These are phyloP conservation scores for Rhodotorula taiwanensis DNA, from an alignment of 768 basidiomycete genomes.

Conservation along the genomic window DNA sequence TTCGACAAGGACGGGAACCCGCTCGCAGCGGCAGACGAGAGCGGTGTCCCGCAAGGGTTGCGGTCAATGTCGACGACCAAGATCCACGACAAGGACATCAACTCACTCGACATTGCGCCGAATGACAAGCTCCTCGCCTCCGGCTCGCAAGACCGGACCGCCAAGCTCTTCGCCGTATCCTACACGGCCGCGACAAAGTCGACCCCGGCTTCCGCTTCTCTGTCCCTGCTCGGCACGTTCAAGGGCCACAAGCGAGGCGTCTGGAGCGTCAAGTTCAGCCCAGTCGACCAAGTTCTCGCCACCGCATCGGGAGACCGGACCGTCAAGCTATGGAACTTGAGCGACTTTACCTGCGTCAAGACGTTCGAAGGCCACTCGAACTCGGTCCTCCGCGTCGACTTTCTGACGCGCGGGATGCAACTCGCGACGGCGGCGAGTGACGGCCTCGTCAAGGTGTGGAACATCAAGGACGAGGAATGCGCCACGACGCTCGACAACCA, in stretches of 20 bases:
- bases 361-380: constrained; percentile 99
- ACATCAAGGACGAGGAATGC: constrained; percentile 79
- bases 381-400: constrained; percentile 88
- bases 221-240: constrained; percentile 74
- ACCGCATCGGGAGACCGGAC: constrained; percentile 95
- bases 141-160: constrained; percentile 91
- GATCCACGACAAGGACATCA: constrained; percentile 98
- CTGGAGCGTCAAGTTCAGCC: constrained; percentile 86
- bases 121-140: constrained; percentile 82
- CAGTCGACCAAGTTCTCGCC: constrained; percentile 72
- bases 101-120: constrained; percentile 84
- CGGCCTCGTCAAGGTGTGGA: constrained; percentile 94
- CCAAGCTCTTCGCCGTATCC: constrained; percentile 76
- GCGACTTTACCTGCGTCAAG: constrained; percentile 83
- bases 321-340: constrained; percentile 85
- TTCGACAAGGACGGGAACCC: constrained; percentile 34
- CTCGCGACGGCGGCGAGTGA: constrained; percentile 86
- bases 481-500: constrained; percentile 87
- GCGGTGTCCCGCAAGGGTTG: constrained; percentile 37
- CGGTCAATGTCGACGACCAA: constrained; percentile 72
- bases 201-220: constrained; percentile 54
- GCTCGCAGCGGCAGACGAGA: too few relatives aligned
- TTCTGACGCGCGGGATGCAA: constrained; percentile 73
- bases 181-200: constrained; percentile 47
- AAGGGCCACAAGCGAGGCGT: constrained; percentile 96